Percentiles rank a stretch among this genome's conserved stretches.
Evolutionary conservation across 305 asterid genomes (phyloP).

Genomic region (Plantago lanceolata): DNA sequence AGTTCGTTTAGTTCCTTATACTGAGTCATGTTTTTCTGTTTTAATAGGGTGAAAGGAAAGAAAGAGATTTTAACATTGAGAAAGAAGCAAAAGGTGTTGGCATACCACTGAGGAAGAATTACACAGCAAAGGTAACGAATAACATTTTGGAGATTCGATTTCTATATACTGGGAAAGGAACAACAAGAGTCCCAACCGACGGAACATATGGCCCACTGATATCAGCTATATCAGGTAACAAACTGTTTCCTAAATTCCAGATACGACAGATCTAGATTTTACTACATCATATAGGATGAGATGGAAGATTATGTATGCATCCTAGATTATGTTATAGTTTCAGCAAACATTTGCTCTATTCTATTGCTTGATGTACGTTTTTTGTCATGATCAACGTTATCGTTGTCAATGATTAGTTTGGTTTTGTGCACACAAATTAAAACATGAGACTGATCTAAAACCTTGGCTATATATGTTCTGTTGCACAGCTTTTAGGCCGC

Average conservation of each 20-base stretch:
- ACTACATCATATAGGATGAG: too few relatives aligned
- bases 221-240: conserved; percentile 56
- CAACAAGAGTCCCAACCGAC: conserved; percentile 44
- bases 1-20: too few relatives aligned
- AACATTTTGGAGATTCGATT: conserved; percentile 47
- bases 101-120: conserved; percentile 18
- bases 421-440: not conserved
- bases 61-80: not conserved
- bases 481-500: conserved; percentile 41
- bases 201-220: conserved; percentile 60
- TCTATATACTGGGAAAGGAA: conserved; percentile 45
- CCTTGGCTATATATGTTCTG: not conserved
- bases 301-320: too few relatives aligned
- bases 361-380: not conserved
- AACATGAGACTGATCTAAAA: not conserved
- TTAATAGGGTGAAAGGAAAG: too few relatives aligned
- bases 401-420: not conserved
- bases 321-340: too few relatives aligned
- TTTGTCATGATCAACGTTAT: not conserved
- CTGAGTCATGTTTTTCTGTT: too few relatives aligned
- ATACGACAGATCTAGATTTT: not conserved
- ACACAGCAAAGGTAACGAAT: conserved; percentile 30
- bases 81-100: conserved; percentile 44
- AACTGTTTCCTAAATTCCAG: not conserved
- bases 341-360: not conserved